phyloP scores from a whole-genome alignment of 495 filamentous ascomycete species.

The Hypoxylon lienhwacheense region DNA sequence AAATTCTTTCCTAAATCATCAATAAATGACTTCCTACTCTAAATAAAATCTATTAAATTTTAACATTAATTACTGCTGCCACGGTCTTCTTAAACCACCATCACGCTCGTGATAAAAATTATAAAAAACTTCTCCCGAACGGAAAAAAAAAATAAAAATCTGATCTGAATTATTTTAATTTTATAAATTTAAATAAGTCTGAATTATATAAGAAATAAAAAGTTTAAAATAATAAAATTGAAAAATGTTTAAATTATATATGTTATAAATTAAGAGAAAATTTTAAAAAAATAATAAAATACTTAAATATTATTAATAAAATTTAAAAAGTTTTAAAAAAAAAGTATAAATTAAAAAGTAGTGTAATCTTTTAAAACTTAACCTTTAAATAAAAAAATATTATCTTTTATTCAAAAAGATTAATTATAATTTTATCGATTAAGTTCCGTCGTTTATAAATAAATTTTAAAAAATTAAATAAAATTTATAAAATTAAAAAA shows the following conservation, averaged over 20 bases:
- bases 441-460: conserved; percentile 1
- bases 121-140: too few relatives aligned
- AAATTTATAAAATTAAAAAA: background rate
- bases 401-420: background rate
- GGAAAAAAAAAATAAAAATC: too few relatives aligned
- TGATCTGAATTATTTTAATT: too few relatives aligned
- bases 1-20: too few relatives aligned
- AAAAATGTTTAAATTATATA: background rate
- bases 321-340: background rate
- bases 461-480: conserved; percentile 5
- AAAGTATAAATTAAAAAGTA: conserved; percentile 1
- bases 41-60: too few relatives aligned
- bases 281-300: background rate
- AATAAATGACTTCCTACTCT: too few relatives aligned
- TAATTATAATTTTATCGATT: background rate
- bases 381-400: conserved; percentile 2
- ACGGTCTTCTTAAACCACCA: too few relatives aligned
- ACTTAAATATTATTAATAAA: background rate
- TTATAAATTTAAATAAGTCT: too few relatives aligned
- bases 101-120: too few relatives aligned
- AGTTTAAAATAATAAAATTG: background rate
- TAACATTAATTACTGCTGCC: too few relatives aligned
- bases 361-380: conserved; percentile 7
- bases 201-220: background rate
- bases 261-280: background rate